Evolutionary conservation across 2,329 filamentous ascomycete species (phyloP).

Genomic region (Neofusicoccum laricinum): DNA sequence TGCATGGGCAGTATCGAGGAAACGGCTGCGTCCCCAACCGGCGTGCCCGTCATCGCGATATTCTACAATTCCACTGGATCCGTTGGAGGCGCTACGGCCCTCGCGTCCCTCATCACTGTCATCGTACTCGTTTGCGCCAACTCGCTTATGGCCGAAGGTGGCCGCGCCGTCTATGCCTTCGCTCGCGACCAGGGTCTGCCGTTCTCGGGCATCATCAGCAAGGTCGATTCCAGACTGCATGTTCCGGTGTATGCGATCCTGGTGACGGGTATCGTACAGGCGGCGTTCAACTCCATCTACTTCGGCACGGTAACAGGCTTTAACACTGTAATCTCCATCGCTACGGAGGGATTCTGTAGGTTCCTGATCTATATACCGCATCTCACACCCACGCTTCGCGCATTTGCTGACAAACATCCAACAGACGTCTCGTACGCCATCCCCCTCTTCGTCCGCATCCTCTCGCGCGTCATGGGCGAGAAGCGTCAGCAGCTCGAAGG

Average conservation of each 20-base stretch:
- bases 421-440: constrained; percentile 56
- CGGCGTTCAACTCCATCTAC: constrained; percentile 54
- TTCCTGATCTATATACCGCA: too few relatives aligned
- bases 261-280: constrained; percentile 47
- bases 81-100: constrained; percentile 43
- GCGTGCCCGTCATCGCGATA: constrained; percentile 54
- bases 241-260: constrained; percentile 52
- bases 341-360: constrained; percentile 51
- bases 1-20: constrained; percentile 50
- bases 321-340: constrained; percentile 56
- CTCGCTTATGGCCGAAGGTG: constrained; percentile 48
- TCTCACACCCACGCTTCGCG: too few relatives aligned
- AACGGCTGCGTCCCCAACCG: constrained; percentile 46
- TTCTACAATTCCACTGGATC: constrained; percentile 50
- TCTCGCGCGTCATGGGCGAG: constrained; percentile 44
- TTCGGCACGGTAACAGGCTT: constrained; percentile 56
- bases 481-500: constrained; percentile 41
- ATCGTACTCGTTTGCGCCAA: constrained; percentile 47
- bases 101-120: constrained; percentile 49
- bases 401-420: constrained; percentile 21
- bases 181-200: constrained; percentile 54
- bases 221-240: constrained; percentile 44
- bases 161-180: constrained; percentile 46
- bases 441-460: constrained; percentile 51
- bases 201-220: constrained; percentile 47